These are phyloP conservation scores for Cystobasidium pallidum DNA, from an alignment of 1,284 basidiomycete genomes.

Conservation along the genomic window DNA sequence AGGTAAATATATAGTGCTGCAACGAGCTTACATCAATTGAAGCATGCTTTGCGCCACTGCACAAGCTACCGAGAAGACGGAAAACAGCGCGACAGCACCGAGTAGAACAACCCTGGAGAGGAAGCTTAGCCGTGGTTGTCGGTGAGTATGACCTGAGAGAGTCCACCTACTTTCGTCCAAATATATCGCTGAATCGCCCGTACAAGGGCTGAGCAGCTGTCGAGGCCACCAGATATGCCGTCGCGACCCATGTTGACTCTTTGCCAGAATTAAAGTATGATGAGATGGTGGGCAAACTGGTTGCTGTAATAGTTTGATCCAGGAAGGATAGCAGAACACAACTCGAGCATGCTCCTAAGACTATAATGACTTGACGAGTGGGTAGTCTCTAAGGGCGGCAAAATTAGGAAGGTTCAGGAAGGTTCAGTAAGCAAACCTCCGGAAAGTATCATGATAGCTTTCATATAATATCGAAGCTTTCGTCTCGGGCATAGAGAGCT, in stretches of 20 bases:
- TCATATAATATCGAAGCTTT: too few relatives aligned
- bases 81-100: conserved; percentile 65
- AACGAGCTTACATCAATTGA: conserved; percentile 63
- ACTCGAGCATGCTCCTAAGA: conserved; percentile 58
- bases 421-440: not conserved
- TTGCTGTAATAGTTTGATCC: conserved; percentile 68
- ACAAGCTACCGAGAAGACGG: conserved; percentile 58
- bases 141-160: not conserved
- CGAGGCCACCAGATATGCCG: conserved; percentile 67
- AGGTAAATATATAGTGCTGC: too few relatives aligned
- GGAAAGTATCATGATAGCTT: not conserved
- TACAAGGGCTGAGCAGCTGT: conserved; percentile 69
- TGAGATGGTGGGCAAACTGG: conserved; percentile 64
- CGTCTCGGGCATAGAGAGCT: too few relatives aligned
- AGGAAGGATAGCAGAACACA: conserved; percentile 62
- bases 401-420: not conserved
- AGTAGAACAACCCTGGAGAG: conserved; percentile 59
- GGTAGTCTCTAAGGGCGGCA: conserved; percentile 61
- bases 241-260: conserved; percentile 70
- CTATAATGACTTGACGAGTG: conserved; percentile 66
- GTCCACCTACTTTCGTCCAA: conserved; percentile 67
- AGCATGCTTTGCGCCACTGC: conserved; percentile 68
- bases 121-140: not conserved
- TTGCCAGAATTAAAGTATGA: conserved; percentile 69
- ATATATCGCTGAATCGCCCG: conserved; percentile 73